phyloP scores from a whole-genome alignment of 305 asterid genomes.

The Ilex paraguariensis region DNA sequence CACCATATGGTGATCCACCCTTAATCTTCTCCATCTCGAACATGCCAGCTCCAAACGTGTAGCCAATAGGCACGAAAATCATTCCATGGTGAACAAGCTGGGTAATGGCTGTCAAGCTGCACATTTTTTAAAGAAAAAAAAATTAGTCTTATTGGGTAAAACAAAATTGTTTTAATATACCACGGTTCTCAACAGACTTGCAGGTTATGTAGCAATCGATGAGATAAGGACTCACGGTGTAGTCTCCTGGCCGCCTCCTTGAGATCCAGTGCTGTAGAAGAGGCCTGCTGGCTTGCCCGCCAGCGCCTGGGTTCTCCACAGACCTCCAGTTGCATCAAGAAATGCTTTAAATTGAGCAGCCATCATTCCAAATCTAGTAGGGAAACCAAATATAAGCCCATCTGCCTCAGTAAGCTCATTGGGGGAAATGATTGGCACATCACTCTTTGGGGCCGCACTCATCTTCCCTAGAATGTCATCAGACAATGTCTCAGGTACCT shows the following conservation, averaged over 20 bases:
- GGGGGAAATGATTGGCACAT: constrained; percentile 53
- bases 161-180: no score
- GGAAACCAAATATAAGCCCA: constrained; percentile 72
- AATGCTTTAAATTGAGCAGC: constrained; percentile 73
- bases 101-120: constrained; percentile 81
- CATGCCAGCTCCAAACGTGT: constrained; percentile 79
- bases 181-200: no score
- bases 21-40: constrained; percentile 61
- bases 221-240: constrained; percentile 46
- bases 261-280: constrained; percentile 63
- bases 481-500: no score
- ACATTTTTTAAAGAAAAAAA: not conserved
- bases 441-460: constrained; percentile 12
- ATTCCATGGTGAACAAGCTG: constrained; percentile 84
- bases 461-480: no score
- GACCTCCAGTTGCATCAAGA: constrained; percentile 67
- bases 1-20: constrained; percentile 85
- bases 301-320: constrained; percentile 57
- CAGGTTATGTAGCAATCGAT: no score
- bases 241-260: constrained; percentile 84
- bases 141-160: no score
- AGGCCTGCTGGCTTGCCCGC: constrained; percentile 86
- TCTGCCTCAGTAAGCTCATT: constrained; percentile 60
- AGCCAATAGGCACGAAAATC: constrained; percentile 82
- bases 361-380: constrained; percentile 87